phyloP scores from a whole-genome alignment of 2,329 filamentous ascomycete genomes.

The Daldinia eschscholtzii region DNA sequence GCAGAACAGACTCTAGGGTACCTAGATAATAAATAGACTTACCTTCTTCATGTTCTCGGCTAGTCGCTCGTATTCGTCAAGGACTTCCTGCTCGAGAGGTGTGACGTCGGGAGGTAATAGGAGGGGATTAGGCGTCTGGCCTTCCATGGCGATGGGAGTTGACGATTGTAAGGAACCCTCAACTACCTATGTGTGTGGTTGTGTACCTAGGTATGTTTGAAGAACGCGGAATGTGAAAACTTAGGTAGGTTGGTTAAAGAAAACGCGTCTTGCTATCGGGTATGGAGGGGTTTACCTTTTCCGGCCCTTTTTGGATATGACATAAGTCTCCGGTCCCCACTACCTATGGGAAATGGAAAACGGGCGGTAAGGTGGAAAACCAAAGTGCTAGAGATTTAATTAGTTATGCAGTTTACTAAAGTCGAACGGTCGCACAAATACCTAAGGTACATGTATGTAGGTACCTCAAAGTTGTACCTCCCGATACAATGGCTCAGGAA shows the following conservation, averaged over 20 bases:
- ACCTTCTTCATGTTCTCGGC: constrained; percentile 94
- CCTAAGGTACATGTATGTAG: too few species aligned
- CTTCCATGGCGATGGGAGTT: constrained; percentile 30
- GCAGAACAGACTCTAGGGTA: too few species aligned
- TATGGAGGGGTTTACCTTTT: constrained; percentile 27
- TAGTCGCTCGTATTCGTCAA: constrained; percentile 92
- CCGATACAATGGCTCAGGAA: background rate
- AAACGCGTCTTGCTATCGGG: constrained; percentile 31
- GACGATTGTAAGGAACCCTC: background rate
- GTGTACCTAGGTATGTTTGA: background rate
- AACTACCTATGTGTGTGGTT: background rate
- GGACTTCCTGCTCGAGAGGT: constrained; percentile 90
- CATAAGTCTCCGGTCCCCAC: constrained; percentile 3
- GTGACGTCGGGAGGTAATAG: constrained; percentile 69
- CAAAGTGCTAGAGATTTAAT: background rate
- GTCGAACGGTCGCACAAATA: background rate
- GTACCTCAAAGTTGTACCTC: constrained; percentile 1
- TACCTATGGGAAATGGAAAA: background rate
- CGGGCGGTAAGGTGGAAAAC: background rate
- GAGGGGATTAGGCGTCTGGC: constrained; percentile 40
- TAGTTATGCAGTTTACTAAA: background rate
- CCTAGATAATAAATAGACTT: constrained; percentile 38
- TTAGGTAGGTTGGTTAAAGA: background rate
- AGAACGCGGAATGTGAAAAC: background rate
- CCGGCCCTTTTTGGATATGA: background rate